Evolutionary conservation across 805 yeast species (phyloP), one percentile per base, ranked within the genome.

Genomic region (Cyberlindnera amylophila): DNA sequence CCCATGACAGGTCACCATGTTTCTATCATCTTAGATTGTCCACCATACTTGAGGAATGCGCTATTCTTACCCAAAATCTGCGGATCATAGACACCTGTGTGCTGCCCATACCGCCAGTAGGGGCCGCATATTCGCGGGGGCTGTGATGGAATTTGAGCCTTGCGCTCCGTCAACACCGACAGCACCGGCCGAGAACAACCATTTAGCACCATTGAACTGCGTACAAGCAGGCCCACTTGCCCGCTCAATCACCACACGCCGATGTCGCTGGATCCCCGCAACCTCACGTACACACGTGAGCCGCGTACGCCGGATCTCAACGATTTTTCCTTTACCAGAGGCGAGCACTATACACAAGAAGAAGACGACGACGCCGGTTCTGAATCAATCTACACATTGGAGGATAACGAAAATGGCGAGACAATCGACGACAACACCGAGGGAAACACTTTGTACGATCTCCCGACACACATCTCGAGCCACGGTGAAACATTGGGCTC

Each of bases 221-320:
- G 7, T 11, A 7, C 30, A 7, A 27, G 30, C 30, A 13, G 30
- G 14, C 30, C 30, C 13, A 12, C 5, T 11, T 13, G 14, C 30
- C n/a, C 30, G 30, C 14, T 12, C 14, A 13, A 5, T 27, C n/a
- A 11, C 30, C 13, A 6, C 30, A 27, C 6, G 10, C 5, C 34
- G 17, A 54, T 55, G 60, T 37, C 56, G 15, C 45, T 54, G 16
- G 60, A 55, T 29, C 58, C 60, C 9, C 51, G 54, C 39, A 49
- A 45, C 18, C 32, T 36, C 29, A 39, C 40, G 23, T 42, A 47
- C 36, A 16, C 21, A 35, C 28, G 36, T 19, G 42, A 29, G 21
- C 52, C 55, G 15, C 42, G 28, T 17, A 46, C 55, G 1, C 50
- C 54, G 4, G 54, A 48, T 33, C 48, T 49, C 14, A 41, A 51